A percentile compares a stretch with the other conserved stretches of the same genome.
Evolutionary conservation across 305 asterid species (phyloP).

Genomic region (Fraxinus angustifolia): DNA sequence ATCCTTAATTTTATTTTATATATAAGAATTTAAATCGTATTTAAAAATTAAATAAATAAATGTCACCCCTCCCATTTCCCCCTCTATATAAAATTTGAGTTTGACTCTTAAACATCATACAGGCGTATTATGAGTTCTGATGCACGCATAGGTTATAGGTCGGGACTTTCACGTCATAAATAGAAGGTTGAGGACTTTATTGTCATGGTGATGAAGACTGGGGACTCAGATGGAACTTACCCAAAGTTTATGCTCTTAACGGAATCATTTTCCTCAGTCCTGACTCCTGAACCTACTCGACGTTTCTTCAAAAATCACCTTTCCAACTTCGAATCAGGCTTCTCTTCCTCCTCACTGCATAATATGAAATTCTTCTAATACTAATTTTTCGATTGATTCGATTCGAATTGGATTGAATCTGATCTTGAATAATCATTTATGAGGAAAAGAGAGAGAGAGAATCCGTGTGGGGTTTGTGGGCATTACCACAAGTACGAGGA

Average conservation of each 20-base stretch:
- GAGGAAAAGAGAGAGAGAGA: slow-evolving; percentile 64
- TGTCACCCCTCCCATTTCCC: neutral
- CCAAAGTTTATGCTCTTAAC: neutral
- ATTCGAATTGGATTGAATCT: neutral
- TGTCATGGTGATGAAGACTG: neutral
- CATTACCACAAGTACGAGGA: slow-evolving; percentile 65
- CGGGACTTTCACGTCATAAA: neutral
- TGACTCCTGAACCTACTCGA: neutral
- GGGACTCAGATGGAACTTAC: neutral
- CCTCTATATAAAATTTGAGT: neutral
- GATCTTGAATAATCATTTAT: slow-evolving; percentile 17
- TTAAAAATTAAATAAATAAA: too few species aligned
- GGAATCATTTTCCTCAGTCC: neutral
- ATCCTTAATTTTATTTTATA: too few species aligned
- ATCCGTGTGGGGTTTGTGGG: slow-evolving; percentile 59
- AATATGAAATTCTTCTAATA: too few species aligned
- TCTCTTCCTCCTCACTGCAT: neutral
- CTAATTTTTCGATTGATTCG: neutral
- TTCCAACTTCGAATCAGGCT: neutral
- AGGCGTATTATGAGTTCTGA: neutral
- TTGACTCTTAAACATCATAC: neutral
- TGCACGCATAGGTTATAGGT: neutral
- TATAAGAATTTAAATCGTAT: neutral
- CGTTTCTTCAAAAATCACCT: neutral
- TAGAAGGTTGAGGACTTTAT: neutral